Conservation (phyloP, 129 eudicot genomes). For the Arctium lappa region DNA sequence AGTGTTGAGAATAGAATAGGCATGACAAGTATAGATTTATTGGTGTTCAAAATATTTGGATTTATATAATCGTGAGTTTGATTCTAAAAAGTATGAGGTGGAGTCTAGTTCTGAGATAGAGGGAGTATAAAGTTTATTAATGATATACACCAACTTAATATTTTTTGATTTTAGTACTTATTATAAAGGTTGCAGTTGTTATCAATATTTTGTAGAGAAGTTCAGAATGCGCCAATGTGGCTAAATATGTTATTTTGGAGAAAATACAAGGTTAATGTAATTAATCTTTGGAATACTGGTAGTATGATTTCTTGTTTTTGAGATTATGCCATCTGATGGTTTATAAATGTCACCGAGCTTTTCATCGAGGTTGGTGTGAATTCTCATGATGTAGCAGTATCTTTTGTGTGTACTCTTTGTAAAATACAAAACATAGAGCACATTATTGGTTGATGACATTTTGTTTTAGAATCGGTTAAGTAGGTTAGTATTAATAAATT, state of each 20-base stretch:
- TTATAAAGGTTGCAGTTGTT: not conserved
- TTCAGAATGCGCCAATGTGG: too few relatives aligned
- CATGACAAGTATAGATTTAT: not conserved
- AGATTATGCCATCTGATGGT: not conserved
- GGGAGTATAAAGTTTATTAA: not conserved
- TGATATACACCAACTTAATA: not conserved
- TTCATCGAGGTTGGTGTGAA: not conserved
- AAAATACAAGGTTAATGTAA: too few relatives aligned
- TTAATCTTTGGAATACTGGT: not conserved
- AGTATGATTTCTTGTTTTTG: not conserved
- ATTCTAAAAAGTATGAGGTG: slow-evolving; percentile 5
- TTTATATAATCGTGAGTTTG: not conserved
- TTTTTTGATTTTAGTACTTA: not conserved
- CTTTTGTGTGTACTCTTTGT: not conserved
- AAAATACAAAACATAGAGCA: not conserved
- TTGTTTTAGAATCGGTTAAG: not conserved
- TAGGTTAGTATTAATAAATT: not conserved
- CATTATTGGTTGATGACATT: not conserved
- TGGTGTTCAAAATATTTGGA: not conserved
- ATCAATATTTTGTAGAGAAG: not conserved
- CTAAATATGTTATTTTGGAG: too few relatives aligned
- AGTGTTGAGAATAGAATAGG: not conserved
- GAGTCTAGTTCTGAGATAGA: not conserved
- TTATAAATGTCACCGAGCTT: not conserved
- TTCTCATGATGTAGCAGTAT: not conserved